Base-by-base conservation (phyloP, 495 filamentous ascomycete species). In the Daldinia loculata region DNA sequence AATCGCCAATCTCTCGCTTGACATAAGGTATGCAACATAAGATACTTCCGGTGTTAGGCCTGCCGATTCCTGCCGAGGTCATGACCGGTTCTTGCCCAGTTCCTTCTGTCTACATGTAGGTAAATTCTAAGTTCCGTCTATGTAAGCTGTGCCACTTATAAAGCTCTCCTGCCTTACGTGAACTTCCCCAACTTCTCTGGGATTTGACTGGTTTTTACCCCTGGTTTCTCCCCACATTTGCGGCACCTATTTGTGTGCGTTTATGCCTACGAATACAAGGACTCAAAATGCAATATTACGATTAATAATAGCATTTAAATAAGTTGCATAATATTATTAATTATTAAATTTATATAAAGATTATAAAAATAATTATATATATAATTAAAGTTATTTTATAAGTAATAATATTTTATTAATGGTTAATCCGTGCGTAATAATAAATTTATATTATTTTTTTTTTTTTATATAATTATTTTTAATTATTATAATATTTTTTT, bases 51-150 rank as follows among this genome's bases (percentile, higher is more conserved):
- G n/a, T 41, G 15, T 41, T 48, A 48, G 19, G 8, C 15, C 30
- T 14, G 19, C 66, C 34, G n/a, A 39, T 30, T 48, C 38, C 61
- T 64, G 50, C 65, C 65, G 65, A 67, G 65, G 24, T 53, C 30
- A 6, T 52, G 29, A 27, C 22, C 12, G 14, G 45, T 52, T 15
- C 43, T 32, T 50, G 11, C 36, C 22, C 50, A 15, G 26, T 29
- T 52, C 26, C 26, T 29, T 29, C 50, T 27, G 2, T 22, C 6
- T 51, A 50, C 43, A 41, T 45, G 29, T 30, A 30, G 17, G 43
- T 48, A 48, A 36, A 14, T 14, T 36, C 12, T 36, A 36, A 14
- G 34, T 36, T 36, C 12, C 2, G 34, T 36, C 3, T 14, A 32
- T 7, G 29, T 32, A 36, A 48, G 17, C 43, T 4, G 43, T 48